A percentile compares a stretch with the other conserved stretches of the same genome.
phyloP scores from a whole-genome alignment of 768 basidiomycete genomes.

The Tubosaeta sp. region DNA sequence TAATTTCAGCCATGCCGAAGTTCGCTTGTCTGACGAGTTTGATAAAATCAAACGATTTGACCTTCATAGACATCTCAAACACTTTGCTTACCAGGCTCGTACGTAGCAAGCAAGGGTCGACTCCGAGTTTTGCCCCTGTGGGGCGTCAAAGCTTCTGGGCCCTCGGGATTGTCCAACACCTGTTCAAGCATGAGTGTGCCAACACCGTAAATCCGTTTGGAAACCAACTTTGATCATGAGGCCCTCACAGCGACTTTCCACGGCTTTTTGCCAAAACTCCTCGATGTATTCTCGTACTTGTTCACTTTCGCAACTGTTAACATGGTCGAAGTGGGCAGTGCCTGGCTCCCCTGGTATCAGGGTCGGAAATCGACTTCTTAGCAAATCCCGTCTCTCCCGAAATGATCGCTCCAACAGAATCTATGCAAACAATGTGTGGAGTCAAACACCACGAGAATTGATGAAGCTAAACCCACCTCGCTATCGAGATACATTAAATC shows the following conservation, averaged over 20 bases:
- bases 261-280: conserved; percentile 70
- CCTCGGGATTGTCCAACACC: conserved; percentile 60
- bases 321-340: conserved; percentile 66
- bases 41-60: neutral
- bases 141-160: conserved; percentile 31
- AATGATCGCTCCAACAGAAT: conserved; percentile 65
- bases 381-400: conserved; percentile 60
- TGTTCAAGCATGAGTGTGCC: conserved; percentile 23
- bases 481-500: conserved; percentile 86
- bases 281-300: conserved; percentile 60
- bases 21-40: conserved; percentile 61
- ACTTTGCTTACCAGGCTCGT: conserved; percentile 58
- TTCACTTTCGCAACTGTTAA: conserved; percentile 65
- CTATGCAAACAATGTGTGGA: conserved; percentile 34
- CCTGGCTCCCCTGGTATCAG: conserved; percentile 39
- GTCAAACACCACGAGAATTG: neutral
- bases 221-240: conserved; percentile 80
- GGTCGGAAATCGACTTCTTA: conserved; percentile 61
- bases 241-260: conserved; percentile 83
- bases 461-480: conserved; percentile 45
- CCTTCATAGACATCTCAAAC: neutral
- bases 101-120: conserved; percentile 78
- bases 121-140: conserved; percentile 41
- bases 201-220: neutral
- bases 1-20: conserved; percentile 84